Conservation (phyloP, 2,329 filamentous ascomycete genomes). For the Microsporum ferrugineum region DNA sequence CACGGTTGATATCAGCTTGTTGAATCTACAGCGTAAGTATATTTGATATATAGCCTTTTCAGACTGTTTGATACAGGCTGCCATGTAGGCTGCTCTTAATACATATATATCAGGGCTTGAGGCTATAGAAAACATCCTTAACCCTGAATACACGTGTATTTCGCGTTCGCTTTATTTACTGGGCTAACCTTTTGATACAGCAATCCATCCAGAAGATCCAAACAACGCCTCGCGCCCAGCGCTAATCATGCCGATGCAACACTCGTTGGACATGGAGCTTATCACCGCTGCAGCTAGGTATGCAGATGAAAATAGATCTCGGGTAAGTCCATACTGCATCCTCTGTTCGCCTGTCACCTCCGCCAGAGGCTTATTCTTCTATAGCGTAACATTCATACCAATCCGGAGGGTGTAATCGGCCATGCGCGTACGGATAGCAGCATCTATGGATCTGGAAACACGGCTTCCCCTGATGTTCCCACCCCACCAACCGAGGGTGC, state of each 20-base stretch:
- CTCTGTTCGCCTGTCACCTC: too few species aligned
- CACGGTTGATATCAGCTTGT: constrained; percentile 2
- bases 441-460: not conserved
- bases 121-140: not conserved
- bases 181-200: not conserved
- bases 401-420: not conserved
- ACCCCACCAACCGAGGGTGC: not conserved
- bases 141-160: not conserved
- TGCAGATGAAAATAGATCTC: constrained; percentile 3
- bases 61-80: too few species aligned
- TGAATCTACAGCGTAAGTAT: constrained; percentile 8
- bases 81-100: not conserved
- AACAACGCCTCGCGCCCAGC: not conserved
- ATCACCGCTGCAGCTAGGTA: constrained; percentile 1
- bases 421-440: not conserved
- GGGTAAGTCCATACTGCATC: not conserved
- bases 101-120: not conserved
- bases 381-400: not conserved
- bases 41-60: not conserved
- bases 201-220: constrained; percentile 2
- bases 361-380: not conserved
- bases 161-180: not conserved
- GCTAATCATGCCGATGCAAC: constrained; percentile 3
- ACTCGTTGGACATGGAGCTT: constrained; percentile 3
- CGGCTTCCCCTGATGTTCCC: not conserved